Evolutionary conservation across 768 basidiomycete genomes (phyloP), one percentile per base, ranked within the genome.

Genomic region (Mycena rosella): DNA sequence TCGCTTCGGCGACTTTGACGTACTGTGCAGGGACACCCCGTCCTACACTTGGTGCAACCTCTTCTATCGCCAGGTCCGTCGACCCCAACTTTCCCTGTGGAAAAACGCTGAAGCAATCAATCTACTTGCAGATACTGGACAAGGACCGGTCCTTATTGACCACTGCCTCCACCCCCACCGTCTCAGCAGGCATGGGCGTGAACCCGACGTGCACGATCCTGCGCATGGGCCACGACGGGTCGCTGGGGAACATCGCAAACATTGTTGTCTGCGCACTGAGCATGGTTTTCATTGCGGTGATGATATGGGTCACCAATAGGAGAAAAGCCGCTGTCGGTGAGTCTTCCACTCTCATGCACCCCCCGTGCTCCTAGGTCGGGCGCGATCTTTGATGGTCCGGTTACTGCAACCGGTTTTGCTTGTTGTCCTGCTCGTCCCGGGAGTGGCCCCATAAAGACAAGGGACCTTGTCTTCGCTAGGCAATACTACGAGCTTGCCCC

Each of bases 31-130:
- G 45, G 79, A 87, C 47, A 86, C 87, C 11, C 94, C 94, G 2
- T 93, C 91, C 51, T 92, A 97, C 75, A 88, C 96, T 0, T 93
- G 94, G 89, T 98, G 96, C 81, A 98, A 98, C 77, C 90, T 98
- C 72, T 96, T 97, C 82, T 96, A 96, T 81, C 87, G 88, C 66
- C 95, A 97, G 84, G 90, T 95, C 24, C 71, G 82, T 74, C 57
- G 73, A 29, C 64, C 36, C 63, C 60, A 27, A 13, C 65, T 64
- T 27, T 72, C 40, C 36, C 48, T n/a, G 18, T 24, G 26, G 51
- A 56, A 60, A 57, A 53, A 51, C 63, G 68, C 65, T 60, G 72
- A 73, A 77, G 70, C 63, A 63, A n/a, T n/a, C 20, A 6, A 49
- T 26, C 36, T 40, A 29, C 48, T 14, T 69, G 66, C 68, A 88